phyloP scores from a whole-genome alignment of 306 rosid genomes.

The Sophora flavescens region DNA sequence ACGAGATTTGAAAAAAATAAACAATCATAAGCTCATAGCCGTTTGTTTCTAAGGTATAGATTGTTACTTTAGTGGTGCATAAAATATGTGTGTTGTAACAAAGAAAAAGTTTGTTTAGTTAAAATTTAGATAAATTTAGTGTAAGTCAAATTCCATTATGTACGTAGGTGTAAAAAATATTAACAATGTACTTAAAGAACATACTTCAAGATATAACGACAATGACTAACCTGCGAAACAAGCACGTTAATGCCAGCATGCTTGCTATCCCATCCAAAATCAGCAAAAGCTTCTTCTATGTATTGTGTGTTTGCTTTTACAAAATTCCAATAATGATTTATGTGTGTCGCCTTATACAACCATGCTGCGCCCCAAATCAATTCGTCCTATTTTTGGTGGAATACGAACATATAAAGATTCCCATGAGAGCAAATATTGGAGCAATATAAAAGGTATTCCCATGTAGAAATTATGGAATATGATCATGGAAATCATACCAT shows the following conservation, averaged over 20 bases:
- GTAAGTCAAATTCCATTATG: too few species aligned
- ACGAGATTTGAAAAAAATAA: background rate
- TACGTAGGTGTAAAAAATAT: too few species aligned
- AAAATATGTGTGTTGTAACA: background rate
- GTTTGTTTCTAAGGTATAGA: background rate
- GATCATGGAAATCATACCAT: constrained; percentile 45
- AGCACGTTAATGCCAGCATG: constrained; percentile 63
- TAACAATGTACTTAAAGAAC: background rate
- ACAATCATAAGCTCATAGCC: background rate
- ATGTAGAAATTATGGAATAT: background rate
- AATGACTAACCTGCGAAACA: constrained; percentile 48
- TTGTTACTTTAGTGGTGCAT: background rate
- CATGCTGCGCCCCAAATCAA: constrained; percentile 69
- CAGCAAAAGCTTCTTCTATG: background rate
- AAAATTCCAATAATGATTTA: constrained; percentile 37
- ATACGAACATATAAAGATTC: background rate
- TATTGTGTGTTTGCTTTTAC: constrained; percentile 40
- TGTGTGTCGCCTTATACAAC: constrained; percentile 52
- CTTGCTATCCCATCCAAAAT: constrained; percentile 68
- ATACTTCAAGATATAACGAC: background rate
- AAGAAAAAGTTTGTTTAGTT: too few species aligned
- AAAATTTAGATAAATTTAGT: too few species aligned
- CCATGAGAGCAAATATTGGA: background rate
- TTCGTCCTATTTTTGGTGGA: constrained; percentile 51
- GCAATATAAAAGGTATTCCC: background rate